Percentiles rank a stretch among this genome's conserved stretches.
Conservation (phyloP, 805 yeast genomes). For the Metschnikowia chrysomelidarum region DNA sequence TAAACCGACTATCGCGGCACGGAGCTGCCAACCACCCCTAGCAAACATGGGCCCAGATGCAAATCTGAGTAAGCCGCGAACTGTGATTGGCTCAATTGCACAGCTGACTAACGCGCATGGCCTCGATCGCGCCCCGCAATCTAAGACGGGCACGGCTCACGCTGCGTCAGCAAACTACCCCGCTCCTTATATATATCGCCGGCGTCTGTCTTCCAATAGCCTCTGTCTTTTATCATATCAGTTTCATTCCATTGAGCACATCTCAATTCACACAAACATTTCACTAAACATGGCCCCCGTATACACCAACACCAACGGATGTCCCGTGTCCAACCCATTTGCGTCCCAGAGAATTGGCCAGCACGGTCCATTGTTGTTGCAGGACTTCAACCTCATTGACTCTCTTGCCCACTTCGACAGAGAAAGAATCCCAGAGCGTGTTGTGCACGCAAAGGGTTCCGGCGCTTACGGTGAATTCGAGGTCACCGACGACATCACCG, state of each 20-base stretch:
- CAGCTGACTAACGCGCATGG: slow-evolving; percentile 12
- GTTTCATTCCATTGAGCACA: neutral
- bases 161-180: too few relatives aligned
- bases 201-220: neutral
- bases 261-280: neutral
- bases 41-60: neutral
- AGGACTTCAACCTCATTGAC: slow-evolving; percentile 79
- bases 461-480: slow-evolving; percentile 89
- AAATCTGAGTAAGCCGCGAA: slow-evolving; percentile 6
- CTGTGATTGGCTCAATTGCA: slow-evolving; percentile 7
- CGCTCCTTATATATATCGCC: neutral
- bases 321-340: slow-evolving; percentile 73
- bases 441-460: slow-evolving; percentile 91
- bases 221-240: neutral
- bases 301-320: slow-evolving; percentile 71
- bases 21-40: neutral
- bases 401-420: slow-evolving; percentile 84
- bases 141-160: neutral
- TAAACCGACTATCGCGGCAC: neutral
- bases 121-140: slow-evolving; percentile 15
- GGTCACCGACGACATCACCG: slow-evolving; percentile 60
- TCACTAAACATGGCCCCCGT: slow-evolving; percentile 51
- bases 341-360: slow-evolving; percentile 74
- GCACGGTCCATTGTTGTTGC: slow-evolving; percentile 77
- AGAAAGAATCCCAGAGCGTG: slow-evolving; percentile 89